Base-by-base conservation (phyloP, 2,329 filamentous ascomycete species). In the Nemania abortiva region DNA sequence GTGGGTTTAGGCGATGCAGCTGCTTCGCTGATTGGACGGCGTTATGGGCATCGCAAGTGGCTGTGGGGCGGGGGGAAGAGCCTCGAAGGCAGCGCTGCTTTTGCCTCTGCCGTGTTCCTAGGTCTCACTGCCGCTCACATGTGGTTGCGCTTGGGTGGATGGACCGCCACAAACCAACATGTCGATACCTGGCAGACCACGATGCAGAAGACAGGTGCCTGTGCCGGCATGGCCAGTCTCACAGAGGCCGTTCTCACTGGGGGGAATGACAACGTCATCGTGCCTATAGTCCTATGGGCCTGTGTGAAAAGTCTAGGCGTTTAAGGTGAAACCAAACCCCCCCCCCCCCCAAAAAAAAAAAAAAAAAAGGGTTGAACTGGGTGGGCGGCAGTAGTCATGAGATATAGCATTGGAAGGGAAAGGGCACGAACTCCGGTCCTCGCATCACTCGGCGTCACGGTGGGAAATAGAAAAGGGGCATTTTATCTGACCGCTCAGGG, bases 231-330 rank as follows among this genome's bases (percentile, higher is more conserved):
- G 66, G 93, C 95, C 31, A 98, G 95, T 80, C 85, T 98, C 74
- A 97, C 96, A 61, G 96, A 99, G 83, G 95, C 96, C 29, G 95
- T 98, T 55, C 83, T 99, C 72, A 98, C 96, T 15, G 96, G 96
- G 1, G 96, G 95, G 34, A 99, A 99, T 81, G 96, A 99, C 85
- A 99, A 99, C 84, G 96, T 99, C 20, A 91, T 98, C 72, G 95
- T 98, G 72, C 96, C 96, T 3, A 89, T 99, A 66, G 90, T 97
- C 59, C 82, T 99, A 69, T 99, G 96, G 96, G 88, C 95, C 68
- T 90, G 97, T 76, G 94, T 97, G 47, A 92, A 95, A 81, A 93
- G 93, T 22, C 81, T 95, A 69, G 87, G 87, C 64, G 77, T 91
- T 72, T 91, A 82, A 37, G 53, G 47, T 5, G n/a, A n/a, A n/a